Conservation (phyloP, 306 rosid genomes). For the Adenanthera pavonina region DNA sequence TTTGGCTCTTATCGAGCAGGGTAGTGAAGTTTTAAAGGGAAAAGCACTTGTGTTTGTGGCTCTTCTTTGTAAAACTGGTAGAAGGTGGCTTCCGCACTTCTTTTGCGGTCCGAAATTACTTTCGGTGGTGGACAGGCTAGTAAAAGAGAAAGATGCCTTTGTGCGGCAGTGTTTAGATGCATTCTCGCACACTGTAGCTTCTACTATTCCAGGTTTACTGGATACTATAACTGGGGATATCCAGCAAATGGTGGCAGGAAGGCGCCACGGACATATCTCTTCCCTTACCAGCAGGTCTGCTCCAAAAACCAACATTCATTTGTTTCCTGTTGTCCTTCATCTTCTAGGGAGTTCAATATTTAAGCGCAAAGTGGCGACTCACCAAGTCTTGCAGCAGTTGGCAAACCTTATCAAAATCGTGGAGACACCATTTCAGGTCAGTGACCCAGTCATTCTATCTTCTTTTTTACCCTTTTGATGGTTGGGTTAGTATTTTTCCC, state of each 20-base stretch:
- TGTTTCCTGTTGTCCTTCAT: conserved; percentile 94
- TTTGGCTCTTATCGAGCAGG: conserved; percentile 83
- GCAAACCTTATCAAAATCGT: conserved; percentile 73
- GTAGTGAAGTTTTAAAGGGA: conserved; percentile 90
- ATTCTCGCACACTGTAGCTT: conserved; percentile 74
- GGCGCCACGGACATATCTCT: conserved; percentile 86
- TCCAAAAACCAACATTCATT: conserved; percentile 77
- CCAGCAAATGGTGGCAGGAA: conserved; percentile 91
- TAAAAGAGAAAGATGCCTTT: conserved; percentile 85
- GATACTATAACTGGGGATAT: conserved; percentile 80
- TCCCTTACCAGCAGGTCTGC: conserved; percentile 77
- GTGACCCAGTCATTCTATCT: conserved; percentile 38
- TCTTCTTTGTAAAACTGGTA: conserved; percentile 83
- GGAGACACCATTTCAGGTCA: conserved; percentile 92
- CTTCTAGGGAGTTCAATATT: conserved; percentile 87
- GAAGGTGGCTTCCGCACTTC: conserved; percentile 93
- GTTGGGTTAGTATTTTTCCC: background rate
- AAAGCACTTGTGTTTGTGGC: conserved; percentile 83
- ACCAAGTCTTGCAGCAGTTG: conserved; percentile 80
- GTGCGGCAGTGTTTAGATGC: conserved; percentile 81
- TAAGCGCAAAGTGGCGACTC: conserved; percentile 78
- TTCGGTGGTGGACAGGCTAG: conserved; percentile 86
- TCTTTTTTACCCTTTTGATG: conserved; percentile 12
- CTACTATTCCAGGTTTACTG: conserved; percentile 78
- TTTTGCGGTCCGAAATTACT: conserved; percentile 87